A percentile compares a stretch with the other conserved stretches of the same genome.
phyloP scores from a whole-genome alignment of 75 land plant genomes.

The Selaginella tamariscina region DNA sequence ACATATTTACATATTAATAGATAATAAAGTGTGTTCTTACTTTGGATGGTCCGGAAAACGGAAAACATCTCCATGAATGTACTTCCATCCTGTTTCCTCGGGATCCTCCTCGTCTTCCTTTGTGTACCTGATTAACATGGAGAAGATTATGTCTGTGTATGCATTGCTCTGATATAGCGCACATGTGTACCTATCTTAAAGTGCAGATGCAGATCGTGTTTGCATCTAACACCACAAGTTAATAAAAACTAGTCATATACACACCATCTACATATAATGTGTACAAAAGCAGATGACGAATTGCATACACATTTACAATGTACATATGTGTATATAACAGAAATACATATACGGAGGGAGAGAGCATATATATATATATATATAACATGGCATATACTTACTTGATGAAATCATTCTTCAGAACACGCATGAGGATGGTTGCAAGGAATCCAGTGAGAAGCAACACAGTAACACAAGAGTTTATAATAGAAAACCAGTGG shows the following conservation, averaged over 20 bases:
- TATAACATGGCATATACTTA: conserved; percentile 23
- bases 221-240: neutral
- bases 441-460: conserved; percentile 70
- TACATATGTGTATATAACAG: neutral
- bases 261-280: conserved; percentile 28
- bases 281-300: conserved; percentile 1
- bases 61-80: conserved; percentile 81
- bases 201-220: neutral
- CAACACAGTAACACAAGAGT: conserved; percentile 62
- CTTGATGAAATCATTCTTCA: conserved; percentile 85
- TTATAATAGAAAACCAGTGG: conserved; percentile 86
- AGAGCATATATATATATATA: neutral
- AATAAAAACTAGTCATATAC: neutral
- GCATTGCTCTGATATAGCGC: neutral
- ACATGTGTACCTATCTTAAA: neutral
- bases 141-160: neutral
- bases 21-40: conserved; percentile 19
- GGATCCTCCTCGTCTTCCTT: conserved; percentile 69
- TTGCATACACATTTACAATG: neutral
- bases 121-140: conserved; percentile 19
- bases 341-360: neutral
- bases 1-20: neutral
- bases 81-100: conserved; percentile 80
- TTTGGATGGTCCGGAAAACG: conserved; percentile 49
- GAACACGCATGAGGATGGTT: conserved; percentile 66